Percentiles rank a stretch among this genome's conserved stretches.
Evolutionary conservation across 148 eudicot species (phyloP).

Genomic region (Spergularia bocconei): DNA sequence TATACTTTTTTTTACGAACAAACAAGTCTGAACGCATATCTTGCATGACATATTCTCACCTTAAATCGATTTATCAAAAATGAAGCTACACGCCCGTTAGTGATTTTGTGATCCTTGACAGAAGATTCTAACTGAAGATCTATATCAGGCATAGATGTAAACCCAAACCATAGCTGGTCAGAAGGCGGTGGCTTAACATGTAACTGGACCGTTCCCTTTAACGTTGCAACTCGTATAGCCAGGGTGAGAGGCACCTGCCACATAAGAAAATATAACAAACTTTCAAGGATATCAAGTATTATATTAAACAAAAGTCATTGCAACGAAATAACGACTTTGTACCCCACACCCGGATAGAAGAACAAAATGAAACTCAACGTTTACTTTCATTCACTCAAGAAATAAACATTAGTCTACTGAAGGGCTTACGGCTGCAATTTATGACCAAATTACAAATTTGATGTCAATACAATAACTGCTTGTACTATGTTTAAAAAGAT

Average conservation of each 20-base stretch:
- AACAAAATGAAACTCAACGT: no score
- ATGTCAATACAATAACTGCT: no score
- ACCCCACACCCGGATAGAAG: no score
- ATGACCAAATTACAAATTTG: no score
- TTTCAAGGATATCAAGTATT: no score
- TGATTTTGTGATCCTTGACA: conserved; percentile 86
- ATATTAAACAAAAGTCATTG: no score
- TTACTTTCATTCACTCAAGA: no score
- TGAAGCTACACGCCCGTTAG: conserved; percentile 62
- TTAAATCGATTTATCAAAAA: conserved; percentile 74
- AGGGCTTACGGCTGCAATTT: no score
- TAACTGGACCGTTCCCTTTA: conserved; percentile 75
- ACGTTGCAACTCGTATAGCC: conserved; percentile 67
- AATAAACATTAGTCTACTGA: no score
- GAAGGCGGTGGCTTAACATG: conserved; percentile 93
- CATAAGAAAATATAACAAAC: background rate
- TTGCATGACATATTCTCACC: conserved; percentile 40
- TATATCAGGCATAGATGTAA: conserved; percentile 84
- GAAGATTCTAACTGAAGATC: conserved; percentile 75
- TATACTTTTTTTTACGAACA: background rate
- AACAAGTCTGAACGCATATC: background rate
- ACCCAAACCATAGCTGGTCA: conserved; percentile 90
- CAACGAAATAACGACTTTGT: no score
- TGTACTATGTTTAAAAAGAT: no score
- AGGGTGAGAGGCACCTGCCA: conserved; percentile 81